Evolutionary conservation across 345 rosid genomes (phyloP), one percentile per base, ranked within the genome.

Genomic region (Pistacia vera): DNA sequence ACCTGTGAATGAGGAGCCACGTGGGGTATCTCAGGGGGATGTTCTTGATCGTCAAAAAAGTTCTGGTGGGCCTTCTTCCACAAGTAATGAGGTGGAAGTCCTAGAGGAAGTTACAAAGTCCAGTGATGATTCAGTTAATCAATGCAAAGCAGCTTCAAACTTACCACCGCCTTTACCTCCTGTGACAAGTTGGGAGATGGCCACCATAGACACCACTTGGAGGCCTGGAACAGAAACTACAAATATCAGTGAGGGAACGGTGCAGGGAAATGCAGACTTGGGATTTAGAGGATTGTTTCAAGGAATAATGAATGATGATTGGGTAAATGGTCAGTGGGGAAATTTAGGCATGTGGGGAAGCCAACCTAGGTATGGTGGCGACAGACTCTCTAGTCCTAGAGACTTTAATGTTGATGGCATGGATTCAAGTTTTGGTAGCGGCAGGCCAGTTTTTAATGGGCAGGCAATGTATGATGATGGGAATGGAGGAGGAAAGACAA

Each of bases 381-480:
- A 79, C 68, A 83, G 89, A 76, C 80, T 71, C 64, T 48, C 83
- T 20, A 85, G 90, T 71, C 81, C 82, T 14, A 86, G 93, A 79
- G 97, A 89, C 25, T 86, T 87, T 60, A 83, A 81, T 80, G 59
- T 76, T 83, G 89, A 81, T 77, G 86, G 78, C 72, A 81, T 84
- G 72, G 90, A 89, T 73, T 78, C 85, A 52, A 83, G 85, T 81
- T 84, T 48, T 66, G 85, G 81, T 84, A 89, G 84, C 77, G 92
- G 86, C 77, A 88, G 87, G 70, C 72, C 87, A 49, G 68, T 65
- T 0, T 73, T 82, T 84, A 83, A 78, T 78, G 87, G 85, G 86
- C 92, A 85, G 57, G 70, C 78, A 8, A 22, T 65, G 0, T 51
- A 54, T 46, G 72, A 85, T 17, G 87, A 77, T 33, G 92, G 83